Evolutionary conservation across 768 basidiomycete species (phyloP).

Genomic region (Butyriboletus loyo): DNA sequence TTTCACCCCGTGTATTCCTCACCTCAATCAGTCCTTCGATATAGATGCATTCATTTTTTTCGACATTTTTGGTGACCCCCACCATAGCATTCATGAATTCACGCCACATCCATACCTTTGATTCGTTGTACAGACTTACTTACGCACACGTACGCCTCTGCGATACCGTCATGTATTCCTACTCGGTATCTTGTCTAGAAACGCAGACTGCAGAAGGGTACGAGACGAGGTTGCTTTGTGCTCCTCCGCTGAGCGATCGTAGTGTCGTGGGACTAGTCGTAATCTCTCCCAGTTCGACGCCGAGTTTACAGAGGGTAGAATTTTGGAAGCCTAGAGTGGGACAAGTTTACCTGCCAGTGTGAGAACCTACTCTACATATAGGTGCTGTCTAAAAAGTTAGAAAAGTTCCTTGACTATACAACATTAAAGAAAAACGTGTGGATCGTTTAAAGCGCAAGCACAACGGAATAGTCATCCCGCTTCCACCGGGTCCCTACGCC

Average conservation of each 20-base stretch:
- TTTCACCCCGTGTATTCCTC: not conserved
- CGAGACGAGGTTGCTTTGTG: not conserved
- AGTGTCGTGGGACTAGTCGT: not conserved
- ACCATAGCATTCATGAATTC: not conserved
- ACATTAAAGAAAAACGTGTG: not conserved
- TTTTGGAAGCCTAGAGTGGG: not conserved
- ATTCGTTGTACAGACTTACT: not conserved
- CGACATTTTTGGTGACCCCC: slow-evolving; percentile 1
- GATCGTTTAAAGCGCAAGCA: not conserved
- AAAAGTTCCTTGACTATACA: not conserved
- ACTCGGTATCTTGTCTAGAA: not conserved
- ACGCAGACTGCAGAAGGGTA: not conserved
- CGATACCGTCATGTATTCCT: slow-evolving; percentile 12
- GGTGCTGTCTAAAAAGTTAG: not conserved
- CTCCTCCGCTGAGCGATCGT: too few relatives aligned
- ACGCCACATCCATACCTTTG: not conserved
- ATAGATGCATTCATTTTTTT: not conserved
- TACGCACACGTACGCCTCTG: not conserved
- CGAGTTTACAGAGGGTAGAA: not conserved
- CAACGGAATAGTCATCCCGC: not conserved
- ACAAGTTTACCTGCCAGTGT: not conserved
- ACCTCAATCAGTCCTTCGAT: slow-evolving; percentile 1
- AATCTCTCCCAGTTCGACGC: not conserved
- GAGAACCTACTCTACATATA: not conserved
- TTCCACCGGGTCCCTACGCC: slow-evolving; percentile 23